Evolutionary conservation across 352 stramenopile genomes (phyloP).

Genomic region (Phytophthora multivora): DNA sequence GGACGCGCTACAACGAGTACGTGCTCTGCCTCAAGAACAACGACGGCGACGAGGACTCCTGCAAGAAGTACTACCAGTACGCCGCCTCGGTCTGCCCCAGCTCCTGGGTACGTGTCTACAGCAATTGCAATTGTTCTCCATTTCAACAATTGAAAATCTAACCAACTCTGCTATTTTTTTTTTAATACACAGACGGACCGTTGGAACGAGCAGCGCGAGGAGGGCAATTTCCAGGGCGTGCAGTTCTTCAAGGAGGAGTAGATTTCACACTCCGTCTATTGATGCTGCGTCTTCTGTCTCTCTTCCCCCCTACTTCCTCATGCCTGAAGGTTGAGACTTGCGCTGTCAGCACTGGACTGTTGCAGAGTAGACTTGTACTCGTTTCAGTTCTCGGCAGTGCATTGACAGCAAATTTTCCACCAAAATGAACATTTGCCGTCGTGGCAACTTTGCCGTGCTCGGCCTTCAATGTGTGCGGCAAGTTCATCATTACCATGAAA

Average conservation of each 20-base stretch:
- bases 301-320: slow-evolving; percentile 3
- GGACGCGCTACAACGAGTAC: slow-evolving; percentile 97
- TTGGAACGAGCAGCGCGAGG: slow-evolving; percentile 86
- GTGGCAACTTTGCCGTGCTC: slow-evolving; percentile 3
- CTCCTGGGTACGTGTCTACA: slow-evolving; percentile 60
- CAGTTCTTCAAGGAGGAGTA: slow-evolving; percentile 69
- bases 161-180: not conserved
- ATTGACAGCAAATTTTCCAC: slow-evolving; percentile 15
- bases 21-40: slow-evolving; percentile 96
- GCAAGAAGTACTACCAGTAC: slow-evolving; percentile 81
- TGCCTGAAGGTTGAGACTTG: slow-evolving; percentile 11
- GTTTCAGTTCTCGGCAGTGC: not conserved
- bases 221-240: slow-evolving; percentile 83
- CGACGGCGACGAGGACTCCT: slow-evolving; percentile 92
- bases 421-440: slow-evolving; percentile 26
- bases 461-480: not conserved
- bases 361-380: not conserved
- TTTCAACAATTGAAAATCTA: slow-evolving; percentile 1
- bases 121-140: not conserved
- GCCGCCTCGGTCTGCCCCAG: slow-evolving; percentile 78
- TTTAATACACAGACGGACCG: slow-evolving; percentile 53
- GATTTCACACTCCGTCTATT: slow-evolving; percentile 5
- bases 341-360: not conserved
- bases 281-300: slow-evolving; percentile 8
- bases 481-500: slow-evolving; percentile 30